Evolutionary conservation across 176 grass and related monocot genomes (phyloP).

Genomic region (Musa beccarii): DNA sequence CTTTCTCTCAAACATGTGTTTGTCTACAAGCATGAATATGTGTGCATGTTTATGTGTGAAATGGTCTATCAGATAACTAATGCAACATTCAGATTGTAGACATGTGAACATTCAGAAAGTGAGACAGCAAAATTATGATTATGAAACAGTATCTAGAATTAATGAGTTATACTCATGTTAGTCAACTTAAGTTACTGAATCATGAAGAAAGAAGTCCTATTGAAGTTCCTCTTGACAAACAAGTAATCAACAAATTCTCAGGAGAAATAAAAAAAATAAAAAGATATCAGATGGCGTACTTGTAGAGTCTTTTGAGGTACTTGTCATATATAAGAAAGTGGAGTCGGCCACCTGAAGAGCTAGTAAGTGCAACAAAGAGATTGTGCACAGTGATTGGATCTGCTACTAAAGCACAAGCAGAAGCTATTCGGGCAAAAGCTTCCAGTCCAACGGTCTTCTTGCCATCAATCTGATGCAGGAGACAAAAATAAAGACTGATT

Average conservation of each 20-base stretch:
- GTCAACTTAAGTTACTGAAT: neutral
- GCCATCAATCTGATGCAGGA: conserved; percentile 54
- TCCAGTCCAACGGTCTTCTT: conserved; percentile 62
- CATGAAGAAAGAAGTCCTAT: neutral
- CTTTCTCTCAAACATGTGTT: no score
- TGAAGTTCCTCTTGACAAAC: neutral
- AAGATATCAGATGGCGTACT: conserved; percentile 39
- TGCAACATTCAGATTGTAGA: no score
- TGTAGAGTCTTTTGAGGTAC: conserved; percentile 58
- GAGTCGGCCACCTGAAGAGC: conserved; percentile 54
- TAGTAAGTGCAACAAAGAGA: conserved; percentile 73
- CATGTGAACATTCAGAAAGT: no score
- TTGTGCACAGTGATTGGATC: conserved; percentile 84
- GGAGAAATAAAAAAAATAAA: neutral
- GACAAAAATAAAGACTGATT: conserved; percentile 9
- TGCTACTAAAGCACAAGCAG: conserved; percentile 63
- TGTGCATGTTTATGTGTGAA: no score
- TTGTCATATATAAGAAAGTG: conserved; percentile 94
- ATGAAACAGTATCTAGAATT: neutral
- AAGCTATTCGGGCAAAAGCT: conserved; percentile 75
- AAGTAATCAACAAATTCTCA: conserved; percentile 5
- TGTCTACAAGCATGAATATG: no score
- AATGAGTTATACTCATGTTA: neutral
- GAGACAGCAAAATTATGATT: neutral
- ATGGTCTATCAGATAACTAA: no score